A percentile compares a stretch with the other conserved stretches of the same genome.
Conservation (phyloP, 192 early-diverging fungal species). For the Umbelopsis sp. region DNA sequence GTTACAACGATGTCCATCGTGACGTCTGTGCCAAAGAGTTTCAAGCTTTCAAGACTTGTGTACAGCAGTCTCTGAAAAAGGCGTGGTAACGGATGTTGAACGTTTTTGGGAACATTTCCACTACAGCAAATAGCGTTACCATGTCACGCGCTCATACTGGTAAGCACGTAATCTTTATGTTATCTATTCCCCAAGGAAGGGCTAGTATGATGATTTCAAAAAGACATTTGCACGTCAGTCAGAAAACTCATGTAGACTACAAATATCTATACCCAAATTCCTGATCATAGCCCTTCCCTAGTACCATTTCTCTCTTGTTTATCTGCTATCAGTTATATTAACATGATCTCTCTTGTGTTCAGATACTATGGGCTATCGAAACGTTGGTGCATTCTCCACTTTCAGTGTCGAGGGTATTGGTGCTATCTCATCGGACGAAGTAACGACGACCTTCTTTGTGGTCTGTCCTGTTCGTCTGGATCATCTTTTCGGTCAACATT, state of each 20-base stretch:
- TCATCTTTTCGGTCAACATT: background rate
- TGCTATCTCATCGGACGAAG: too few species aligned
- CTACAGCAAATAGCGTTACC: background rate
- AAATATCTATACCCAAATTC: constrained; percentile 13
- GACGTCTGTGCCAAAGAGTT: constrained; percentile 62
- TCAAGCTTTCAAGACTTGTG: constrained; percentile 57
- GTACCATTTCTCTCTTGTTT: background rate
- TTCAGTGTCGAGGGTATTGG: too few species aligned
- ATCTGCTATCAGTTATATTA: background rate
- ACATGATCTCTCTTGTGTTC: background rate
- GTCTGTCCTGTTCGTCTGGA: too few species aligned
- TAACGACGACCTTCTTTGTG: too few species aligned
- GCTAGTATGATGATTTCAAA: constrained; percentile 18
- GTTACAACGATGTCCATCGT: constrained; percentile 53
- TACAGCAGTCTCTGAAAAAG: constrained; percentile 47
- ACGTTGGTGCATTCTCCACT: too few species aligned
- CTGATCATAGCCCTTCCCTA: constrained; percentile 9
- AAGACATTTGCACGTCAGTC: constrained; percentile 21
- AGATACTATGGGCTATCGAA: too few species aligned
- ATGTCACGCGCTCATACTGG: background rate
- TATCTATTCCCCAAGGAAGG: background rate
- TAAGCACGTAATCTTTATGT: background rate
- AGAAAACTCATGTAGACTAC: constrained; percentile 7
- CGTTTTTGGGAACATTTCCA: background rate
- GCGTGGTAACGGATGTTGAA: constrained; percentile 3